Conservation (phyloP, 1,139 yeast genomes). For the Nakaseomyces uthaithaninus region DNA sequence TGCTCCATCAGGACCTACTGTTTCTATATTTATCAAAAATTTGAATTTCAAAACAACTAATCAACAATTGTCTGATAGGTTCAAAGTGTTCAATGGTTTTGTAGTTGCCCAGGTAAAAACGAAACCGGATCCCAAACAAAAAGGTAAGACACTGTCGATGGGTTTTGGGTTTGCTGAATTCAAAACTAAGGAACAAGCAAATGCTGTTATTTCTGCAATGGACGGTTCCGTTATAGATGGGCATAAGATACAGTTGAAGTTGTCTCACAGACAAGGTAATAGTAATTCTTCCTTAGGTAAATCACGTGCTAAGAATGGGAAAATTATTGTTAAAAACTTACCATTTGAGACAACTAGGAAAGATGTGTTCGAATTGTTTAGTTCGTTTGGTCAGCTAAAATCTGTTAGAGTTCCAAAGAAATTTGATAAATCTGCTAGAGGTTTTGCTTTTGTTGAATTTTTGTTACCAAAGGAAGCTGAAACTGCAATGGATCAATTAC, state of each 20-base stretch:
- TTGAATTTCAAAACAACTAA: constrained; percentile 76
- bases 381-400: constrained; percentile 87
- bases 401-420: constrained; percentile 95
- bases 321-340: constrained; percentile 88
- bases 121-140: constrained; percentile 76
- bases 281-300: constrained; percentile 20
- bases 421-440: constrained; percentile 90
- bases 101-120: constrained; percentile 76
- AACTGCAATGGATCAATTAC: constrained; percentile 86
- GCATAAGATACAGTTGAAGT: constrained; percentile 78
- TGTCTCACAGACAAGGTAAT: constrained; percentile 64
- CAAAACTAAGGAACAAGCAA: constrained; percentile 67
- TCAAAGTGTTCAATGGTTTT: constrained; percentile 70
- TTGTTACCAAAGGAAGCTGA: constrained; percentile 86
- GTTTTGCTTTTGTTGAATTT: constrained; percentile 96
- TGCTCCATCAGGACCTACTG: constrained; percentile 56
- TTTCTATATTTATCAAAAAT: constrained; percentile 85
- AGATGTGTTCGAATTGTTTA: constrained; percentile 83
- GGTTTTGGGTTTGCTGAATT: constrained; percentile 97
- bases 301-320: constrained; percentile 41
- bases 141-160: constrained; percentile 69
- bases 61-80: constrained; percentile 47
- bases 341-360: constrained; percentile 95
- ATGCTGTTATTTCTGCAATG: constrained; percentile 60
- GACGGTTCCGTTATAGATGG: constrained; percentile 82